These are phyloP conservation scores for Penicillium simplicissimum DNA, from an alignment of 495 filamentous ascomycete species.

Conservation along the genomic window DNA sequence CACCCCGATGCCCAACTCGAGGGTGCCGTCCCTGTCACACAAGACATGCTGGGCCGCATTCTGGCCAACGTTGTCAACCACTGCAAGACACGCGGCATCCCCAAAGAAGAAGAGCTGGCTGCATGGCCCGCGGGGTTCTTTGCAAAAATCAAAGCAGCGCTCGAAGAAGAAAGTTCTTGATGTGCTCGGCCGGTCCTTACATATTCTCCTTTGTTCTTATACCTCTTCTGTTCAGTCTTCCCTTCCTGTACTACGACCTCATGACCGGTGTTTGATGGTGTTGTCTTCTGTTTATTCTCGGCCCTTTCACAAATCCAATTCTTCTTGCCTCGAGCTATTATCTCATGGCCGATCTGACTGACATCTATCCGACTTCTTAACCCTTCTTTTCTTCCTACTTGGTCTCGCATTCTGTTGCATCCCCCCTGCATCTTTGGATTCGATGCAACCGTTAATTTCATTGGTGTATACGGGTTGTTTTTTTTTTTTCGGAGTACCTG, in stretches of 20 bases:
- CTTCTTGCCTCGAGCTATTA: conserved; percentile 1
- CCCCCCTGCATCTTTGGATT: neutral
- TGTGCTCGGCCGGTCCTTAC: conserved; percentile 16
- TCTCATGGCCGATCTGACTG: conserved; percentile 22
- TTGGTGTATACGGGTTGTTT: neutral
- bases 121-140: conserved; percentile 71
- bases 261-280: conserved; percentile 33
- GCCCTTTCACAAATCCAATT: neutral
- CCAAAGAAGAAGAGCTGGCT: conserved; percentile 68
- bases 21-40: conserved; percentile 68
- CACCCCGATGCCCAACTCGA: conserved; percentile 68
- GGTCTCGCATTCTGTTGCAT: conserved; percentile 12
- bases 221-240: conserved; percentile 9
- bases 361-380: conserved; percentile 18
- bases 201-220: conserved; percentile 27
- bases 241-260: conserved; percentile 26
- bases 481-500: conserved; percentile 3
- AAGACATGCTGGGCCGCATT: conserved; percentile 75
- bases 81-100: conserved; percentile 64
- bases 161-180: conserved; percentile 52
- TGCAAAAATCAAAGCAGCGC: conserved; percentile 60
- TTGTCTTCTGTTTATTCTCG: conserved; percentile 12
- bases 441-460: neutral
- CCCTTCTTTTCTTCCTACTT: conserved; percentile 14
- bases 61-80: conserved; percentile 75